These are phyloP conservation scores for Mucor saturninus DNA, from an alignment of 371 early-diverging fungal genomes.

Conservation along the genomic window DNA sequence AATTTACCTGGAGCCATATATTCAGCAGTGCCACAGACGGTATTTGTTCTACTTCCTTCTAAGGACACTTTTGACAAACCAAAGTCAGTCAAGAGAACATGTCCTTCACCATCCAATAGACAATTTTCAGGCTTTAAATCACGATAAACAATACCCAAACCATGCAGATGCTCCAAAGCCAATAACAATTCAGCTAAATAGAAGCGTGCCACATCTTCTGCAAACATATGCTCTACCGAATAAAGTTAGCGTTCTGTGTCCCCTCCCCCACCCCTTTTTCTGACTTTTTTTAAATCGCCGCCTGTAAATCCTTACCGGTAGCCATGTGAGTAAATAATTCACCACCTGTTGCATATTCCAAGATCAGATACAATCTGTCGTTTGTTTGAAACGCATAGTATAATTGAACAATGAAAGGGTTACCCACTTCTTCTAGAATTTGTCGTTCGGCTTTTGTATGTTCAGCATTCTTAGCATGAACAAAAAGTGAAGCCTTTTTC, in stretches of 20 bases:
- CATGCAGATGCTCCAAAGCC: conserved; percentile 88
- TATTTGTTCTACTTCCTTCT: conserved; percentile 72
- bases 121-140: conserved; percentile 93
- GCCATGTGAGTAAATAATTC: conserved; percentile 85
- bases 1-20: conserved; percentile 66
- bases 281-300: conserved; percentile 6
- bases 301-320: conserved; percentile 27
- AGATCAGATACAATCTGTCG: conserved; percentile 88
- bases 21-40: conserved; percentile 92
- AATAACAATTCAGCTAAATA: conserved; percentile 86
- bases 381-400: conserved; percentile 95
- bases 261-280: no score
- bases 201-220: conserved; percentile 77
- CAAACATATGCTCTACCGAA: conserved; percentile 76
- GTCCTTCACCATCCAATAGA: conserved; percentile 77
- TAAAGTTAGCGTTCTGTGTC: conserved; percentile 4
- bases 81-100: conserved; percentile 90
- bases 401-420: conserved; percentile 95
- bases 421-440: conserved; percentile 76
- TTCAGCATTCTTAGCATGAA: conserved; percentile 73
- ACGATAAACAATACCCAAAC: conserved; percentile 84
- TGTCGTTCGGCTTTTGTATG: conserved; percentile 78
- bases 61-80: conserved; percentile 85
- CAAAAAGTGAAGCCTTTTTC: conserved; percentile 80
- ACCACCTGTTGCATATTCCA: conserved; percentile 99